phyloP scores from a whole-genome alignment of 805 yeast species.

The Saturnispora mendoncae region DNA sequence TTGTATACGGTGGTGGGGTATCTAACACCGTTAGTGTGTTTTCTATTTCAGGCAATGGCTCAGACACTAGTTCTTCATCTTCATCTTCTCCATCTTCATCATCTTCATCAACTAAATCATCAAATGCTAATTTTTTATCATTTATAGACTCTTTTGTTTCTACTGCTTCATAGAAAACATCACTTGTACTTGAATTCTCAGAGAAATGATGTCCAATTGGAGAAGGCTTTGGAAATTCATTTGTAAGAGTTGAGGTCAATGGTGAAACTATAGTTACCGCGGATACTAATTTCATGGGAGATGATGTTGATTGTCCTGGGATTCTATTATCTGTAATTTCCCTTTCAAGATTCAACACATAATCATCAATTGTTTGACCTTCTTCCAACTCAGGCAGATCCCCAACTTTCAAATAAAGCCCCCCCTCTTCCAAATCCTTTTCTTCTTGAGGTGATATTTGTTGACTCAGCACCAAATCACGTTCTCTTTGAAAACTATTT shows the following conservation, averaged over 20 bases:
- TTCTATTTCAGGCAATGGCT: too few relatives aligned
- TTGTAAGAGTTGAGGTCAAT: neutral
- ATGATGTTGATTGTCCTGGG: too few relatives aligned
- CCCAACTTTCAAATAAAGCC: slow-evolving; percentile 6
- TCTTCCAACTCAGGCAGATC: slow-evolving; percentile 12
- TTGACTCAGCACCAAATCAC: neutral
- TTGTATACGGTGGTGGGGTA: neutral
- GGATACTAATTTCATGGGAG: too few relatives aligned
- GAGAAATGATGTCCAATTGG: neutral
- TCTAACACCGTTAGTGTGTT: too few relatives aligned
- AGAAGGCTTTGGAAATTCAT: neutral
- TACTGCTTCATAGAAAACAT: slow-evolving; percentile 6
- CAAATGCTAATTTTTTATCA: neutral
- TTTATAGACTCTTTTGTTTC: neutral
- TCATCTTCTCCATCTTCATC: neutral
- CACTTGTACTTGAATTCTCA: slow-evolving; percentile 3
- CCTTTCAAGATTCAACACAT: slow-evolving; percentile 10
- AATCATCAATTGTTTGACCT: slow-evolving; percentile 9
- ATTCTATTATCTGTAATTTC: neutral
- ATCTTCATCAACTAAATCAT: neutral
- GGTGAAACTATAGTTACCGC: neutral
- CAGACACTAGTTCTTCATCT: neutral
- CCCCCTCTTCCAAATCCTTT: neutral
- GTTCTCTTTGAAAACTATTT: neutral
- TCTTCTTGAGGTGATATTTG: neutral